Evolutionary conservation across 106 monocot genomes (phyloP).

Genomic region (Platanthera guangdongensis): DNA sequence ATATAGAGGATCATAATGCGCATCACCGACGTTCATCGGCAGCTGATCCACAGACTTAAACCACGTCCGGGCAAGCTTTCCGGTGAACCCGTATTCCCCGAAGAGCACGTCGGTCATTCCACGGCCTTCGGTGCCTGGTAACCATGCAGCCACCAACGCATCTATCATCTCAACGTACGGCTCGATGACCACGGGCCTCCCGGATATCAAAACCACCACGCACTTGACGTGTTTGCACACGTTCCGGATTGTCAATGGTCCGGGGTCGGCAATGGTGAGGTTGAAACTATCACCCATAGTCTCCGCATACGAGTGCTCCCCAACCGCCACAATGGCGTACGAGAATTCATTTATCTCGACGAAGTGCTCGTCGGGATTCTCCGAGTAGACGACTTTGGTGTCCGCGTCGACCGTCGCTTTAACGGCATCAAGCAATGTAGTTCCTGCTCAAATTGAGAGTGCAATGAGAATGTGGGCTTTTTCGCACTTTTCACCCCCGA

Average conservation of each 20-base stretch:
- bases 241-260: conserved; percentile 32
- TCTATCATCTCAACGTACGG: conserved; percentile 40
- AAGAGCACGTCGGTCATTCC: conserved; percentile 57
- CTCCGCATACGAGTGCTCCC: conserved; percentile 30
- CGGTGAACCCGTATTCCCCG: conserved; percentile 47
- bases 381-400: conserved; percentile 25
- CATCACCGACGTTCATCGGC: conserved; percentile 59
- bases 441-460: neutral
- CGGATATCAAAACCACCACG: conserved; percentile 53
- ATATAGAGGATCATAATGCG: conserved; percentile 50
- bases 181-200: conserved; percentile 62
- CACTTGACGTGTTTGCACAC: conserved; percentile 48
- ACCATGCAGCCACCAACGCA: conserved; percentile 69
- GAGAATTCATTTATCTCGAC: conserved; percentile 19
- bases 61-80: conserved; percentile 51
- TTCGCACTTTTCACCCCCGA: too few relatives aligned
- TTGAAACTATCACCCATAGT: neutral
- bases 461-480: too few relatives aligned
- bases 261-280: conserved; percentile 30
- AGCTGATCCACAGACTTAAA: conserved; percentile 57
- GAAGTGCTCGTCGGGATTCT: conserved; percentile 19
- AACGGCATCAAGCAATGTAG: conserved; percentile 12
- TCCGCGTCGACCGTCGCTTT: conserved; percentile 26
- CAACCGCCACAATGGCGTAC: conserved; percentile 24
- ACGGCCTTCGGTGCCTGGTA: conserved; percentile 61